phyloP scores from a whole-genome alignment of 176 grass and related monocot genomes.

The Tillandsia fasciculata region DNA sequence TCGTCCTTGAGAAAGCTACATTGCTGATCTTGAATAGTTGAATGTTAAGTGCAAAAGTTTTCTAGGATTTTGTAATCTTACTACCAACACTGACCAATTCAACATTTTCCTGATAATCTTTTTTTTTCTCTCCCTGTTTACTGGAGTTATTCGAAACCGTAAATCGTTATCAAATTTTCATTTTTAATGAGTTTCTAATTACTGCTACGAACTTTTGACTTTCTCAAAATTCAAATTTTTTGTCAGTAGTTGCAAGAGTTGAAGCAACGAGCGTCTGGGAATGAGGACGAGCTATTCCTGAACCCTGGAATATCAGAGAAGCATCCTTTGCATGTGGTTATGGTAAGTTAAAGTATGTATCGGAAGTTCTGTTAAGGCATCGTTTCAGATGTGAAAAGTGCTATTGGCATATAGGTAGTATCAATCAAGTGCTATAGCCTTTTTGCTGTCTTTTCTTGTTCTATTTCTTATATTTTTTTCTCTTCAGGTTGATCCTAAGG shows the following conservation, averaged over 20 bases:
- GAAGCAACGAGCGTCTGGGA: slow-evolving; percentile 77
- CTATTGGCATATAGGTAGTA: neutral
- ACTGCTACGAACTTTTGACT: slow-evolving; percentile 15
- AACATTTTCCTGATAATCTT: neutral
- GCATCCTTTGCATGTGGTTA: slow-evolving; percentile 93
- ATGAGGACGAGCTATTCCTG: slow-evolving; percentile 62
- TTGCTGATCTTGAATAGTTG: too few relatives aligned
- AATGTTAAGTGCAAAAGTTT: neutral
- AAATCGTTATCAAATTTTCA: slow-evolving; percentile 7
- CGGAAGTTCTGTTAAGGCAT: neutral
- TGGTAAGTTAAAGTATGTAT: slow-evolving; percentile 37
- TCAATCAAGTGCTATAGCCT: neutral
- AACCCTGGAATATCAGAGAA: slow-evolving; percentile 96
- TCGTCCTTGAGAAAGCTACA: neutral
- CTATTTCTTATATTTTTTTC: slow-evolving; percentile 12
- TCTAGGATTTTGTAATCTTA: neutral
- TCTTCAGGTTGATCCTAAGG: slow-evolving; percentile 91
- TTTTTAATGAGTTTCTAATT: neutral
- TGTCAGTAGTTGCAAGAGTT: slow-evolving; percentile 98
- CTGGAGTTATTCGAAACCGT: too few relatives aligned
- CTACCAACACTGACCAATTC: neutral
- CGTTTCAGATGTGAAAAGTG: neutral
- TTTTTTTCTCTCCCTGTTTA: neutral
- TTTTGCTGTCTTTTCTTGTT: slow-evolving; percentile 17
- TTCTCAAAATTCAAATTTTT: slow-evolving; percentile 35